Evolutionary conservation across 73 alveolate genomes (phyloP), one percentile per base, ranked within the genome.

Genomic region (Stentor coeruleus): DNA sequence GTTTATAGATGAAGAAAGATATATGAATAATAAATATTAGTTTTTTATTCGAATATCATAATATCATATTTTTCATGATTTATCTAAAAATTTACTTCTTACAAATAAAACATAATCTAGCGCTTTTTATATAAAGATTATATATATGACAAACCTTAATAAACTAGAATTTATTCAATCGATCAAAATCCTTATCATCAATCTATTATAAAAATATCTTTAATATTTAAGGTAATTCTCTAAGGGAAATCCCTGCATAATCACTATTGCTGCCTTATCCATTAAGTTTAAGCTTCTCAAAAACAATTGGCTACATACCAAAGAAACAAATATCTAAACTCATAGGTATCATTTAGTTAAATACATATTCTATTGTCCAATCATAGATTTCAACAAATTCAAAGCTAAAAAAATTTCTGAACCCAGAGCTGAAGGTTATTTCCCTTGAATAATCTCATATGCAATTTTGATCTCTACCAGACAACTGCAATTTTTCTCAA

Each of bases 191-290:
- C n/a, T n/a, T n/a, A n/a, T n/a, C n/a, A n/a, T n/a, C n/a, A n/a
- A n/a, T n/a, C n/a, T n/a, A n/a, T n/a, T n/a, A n/a, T n/a, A n/a
- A n/a, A n/a, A n/a, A n/a, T n/a, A n/a, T n/a, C n/a, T n/a, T n/a
- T n/a, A n/a, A n/a, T n/a, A n/a, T n/a, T n/a, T n/a, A n/a, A n/a
- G n/a, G n/a, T n/a, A n/a, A n/a, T n/a, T n/a, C n/a, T n/a, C n/a
- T n/a, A n/a, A n/a, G n/a, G n/a, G n/a, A n/a, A 57, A 57, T 57
- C 28, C 73, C 73, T 57, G 73, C 35, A 57, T 31, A n/a, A 57
- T 20, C 73, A 57, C 28, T 57, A 20, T 20, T 31, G 15, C 15
- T 31, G 15, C n/a, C n/a, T n/a, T n/a, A n/a, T n/a, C n/a, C n/a
- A 49, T 49, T 49, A 6, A 66, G 39, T 40, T 66, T 20, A 14